These are phyloP conservation scores for Globisporangium lucens DNA, from an alignment of 352 stramenopile genomes.

Conservation along the genomic window DNA sequence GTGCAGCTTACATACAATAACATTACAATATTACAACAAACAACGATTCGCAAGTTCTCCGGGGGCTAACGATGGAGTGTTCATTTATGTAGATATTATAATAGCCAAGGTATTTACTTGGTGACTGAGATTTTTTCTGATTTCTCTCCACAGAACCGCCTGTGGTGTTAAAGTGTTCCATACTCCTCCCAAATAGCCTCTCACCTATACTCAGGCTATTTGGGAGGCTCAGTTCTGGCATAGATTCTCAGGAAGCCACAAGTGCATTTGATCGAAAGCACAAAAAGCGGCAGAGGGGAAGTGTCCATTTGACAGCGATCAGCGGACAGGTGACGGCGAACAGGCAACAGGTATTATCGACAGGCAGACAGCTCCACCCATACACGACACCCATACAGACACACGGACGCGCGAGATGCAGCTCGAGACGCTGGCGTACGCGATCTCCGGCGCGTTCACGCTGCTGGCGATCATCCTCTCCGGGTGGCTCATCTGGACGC, in stretches of 20 bases:
- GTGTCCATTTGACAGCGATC: not conserved
- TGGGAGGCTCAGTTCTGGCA: not conserved
- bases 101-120: not conserved
- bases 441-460: slow-evolving; percentile 86
- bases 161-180: too few species aligned
- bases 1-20: too few species aligned
- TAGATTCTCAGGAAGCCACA: not conserved
- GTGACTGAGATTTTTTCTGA: not conserved
- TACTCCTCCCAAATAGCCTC: not conserved
- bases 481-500: slow-evolving; percentile 87
- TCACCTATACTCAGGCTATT: not conserved
- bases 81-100: not conserved
- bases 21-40: too few species aligned
- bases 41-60: too few species aligned
- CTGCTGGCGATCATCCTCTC: slow-evolving; percentile 79
- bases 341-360: not conserved
- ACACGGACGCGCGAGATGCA: slow-evolving; percentile 42
- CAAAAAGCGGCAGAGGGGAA: not conserved
- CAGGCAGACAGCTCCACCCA: not conserved
- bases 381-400: not conserved
- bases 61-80: too few species aligned
- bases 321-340: not conserved
- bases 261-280: not conserved
- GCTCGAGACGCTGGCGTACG: slow-evolving; percentile 85
- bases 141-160: not conserved